Evolutionary conservation across 768 basidiomycete genomes (phyloP).

Genomic region (Amanita rubescens): DNA sequence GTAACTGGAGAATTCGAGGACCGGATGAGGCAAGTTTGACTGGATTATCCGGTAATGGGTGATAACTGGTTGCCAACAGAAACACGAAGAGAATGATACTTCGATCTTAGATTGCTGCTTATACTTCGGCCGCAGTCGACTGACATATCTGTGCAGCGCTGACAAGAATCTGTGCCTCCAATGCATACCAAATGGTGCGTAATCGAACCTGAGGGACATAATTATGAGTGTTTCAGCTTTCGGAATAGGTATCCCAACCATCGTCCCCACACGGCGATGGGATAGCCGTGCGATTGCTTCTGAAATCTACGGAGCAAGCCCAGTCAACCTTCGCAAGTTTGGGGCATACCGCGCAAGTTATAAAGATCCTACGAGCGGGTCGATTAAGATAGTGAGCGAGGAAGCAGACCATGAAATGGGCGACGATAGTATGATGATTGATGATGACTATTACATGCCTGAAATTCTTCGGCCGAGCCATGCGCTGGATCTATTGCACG

Average conservation of each 20-base stretch:
- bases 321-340: constrained; percentile 31
- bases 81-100: constrained; percentile 46
- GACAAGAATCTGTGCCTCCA: constrained; percentile 63
- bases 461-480: constrained; percentile 40
- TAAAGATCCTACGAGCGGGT: constrained; percentile 18
- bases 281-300: constrained; percentile 48
- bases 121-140: constrained; percentile 45
- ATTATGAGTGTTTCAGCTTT: neutral
- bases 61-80: constrained; percentile 11
- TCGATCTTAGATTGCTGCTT: constrained; percentile 72
- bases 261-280: constrained; percentile 32
- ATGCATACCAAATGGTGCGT: neutral
- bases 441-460: constrained; percentile 38
- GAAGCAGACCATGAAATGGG: constrained; percentile 16
- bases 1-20: constrained; percentile 52
- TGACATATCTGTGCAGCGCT: constrained; percentile 55
- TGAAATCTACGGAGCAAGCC: constrained; percentile 33
- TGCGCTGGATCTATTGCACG: constrained; percentile 58
- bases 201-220: neutral
- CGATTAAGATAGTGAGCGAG: constrained; percentile 3
- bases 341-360: constrained; percentile 32
- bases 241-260: constrained; percentile 23
- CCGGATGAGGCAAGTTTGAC: constrained; percentile 33
- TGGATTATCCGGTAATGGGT: neutral
- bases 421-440: constrained; percentile 53